A percentile compares a stretch with the other conserved stretches of the same genome.
Conservation (phyloP, 805 yeast species). For the Candida vaughaniae region DNA sequence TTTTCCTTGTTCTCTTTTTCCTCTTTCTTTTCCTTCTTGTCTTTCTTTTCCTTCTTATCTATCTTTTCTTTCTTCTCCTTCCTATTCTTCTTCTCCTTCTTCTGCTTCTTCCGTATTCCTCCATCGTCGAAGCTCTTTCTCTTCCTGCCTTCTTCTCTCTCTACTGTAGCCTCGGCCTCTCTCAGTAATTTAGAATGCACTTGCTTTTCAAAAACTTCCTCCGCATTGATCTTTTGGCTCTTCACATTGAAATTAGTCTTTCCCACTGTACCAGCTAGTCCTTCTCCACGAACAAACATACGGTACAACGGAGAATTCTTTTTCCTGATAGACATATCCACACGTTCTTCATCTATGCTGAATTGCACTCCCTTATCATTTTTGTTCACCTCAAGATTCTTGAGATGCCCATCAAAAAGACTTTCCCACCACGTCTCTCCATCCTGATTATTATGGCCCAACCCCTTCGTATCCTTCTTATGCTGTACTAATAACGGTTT, state of each 20-base stretch:
- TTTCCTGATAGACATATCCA: slow-evolving; percentile 47
- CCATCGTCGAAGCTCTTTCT: slow-evolving; percentile 20
- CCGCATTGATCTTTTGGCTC: slow-evolving; percentile 11
- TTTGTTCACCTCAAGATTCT: slow-evolving; percentile 60
- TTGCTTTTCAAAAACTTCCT: slow-evolving; percentile 14
- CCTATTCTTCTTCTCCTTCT: slow-evolving; percentile 8
- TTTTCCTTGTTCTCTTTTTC: slow-evolving; percentile 1
- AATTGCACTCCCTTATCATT: slow-evolving; percentile 44
- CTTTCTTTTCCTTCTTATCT: slow-evolving; percentile 22
- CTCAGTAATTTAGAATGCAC: slow-evolving; percentile 18
- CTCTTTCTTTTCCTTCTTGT: slow-evolving; percentile 17
- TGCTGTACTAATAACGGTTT: slow-evolving; percentile 89
- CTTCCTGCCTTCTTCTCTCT: slow-evolving; percentile 21
- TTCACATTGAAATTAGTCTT: slow-evolving; percentile 16
- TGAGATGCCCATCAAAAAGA: slow-evolving; percentile 89
- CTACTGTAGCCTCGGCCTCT: slow-evolving; percentile 23
- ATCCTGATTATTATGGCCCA: slow-evolving; percentile 74
- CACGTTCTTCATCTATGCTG: slow-evolving; percentile 48
- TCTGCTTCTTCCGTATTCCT: slow-evolving; percentile 20
- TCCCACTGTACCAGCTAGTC: slow-evolving; percentile 73
- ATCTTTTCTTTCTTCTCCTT: slow-evolving; percentile 12
- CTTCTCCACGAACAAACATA: slow-evolving; percentile 87
- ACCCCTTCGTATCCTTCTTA: slow-evolving; percentile 85
- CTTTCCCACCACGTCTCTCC: slow-evolving; percentile 97
- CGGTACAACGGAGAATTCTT: slow-evolving; percentile 71